Base-by-base conservation (phyloP, 306 rosid genomes). In the Lathyrus aphaca region DNA sequence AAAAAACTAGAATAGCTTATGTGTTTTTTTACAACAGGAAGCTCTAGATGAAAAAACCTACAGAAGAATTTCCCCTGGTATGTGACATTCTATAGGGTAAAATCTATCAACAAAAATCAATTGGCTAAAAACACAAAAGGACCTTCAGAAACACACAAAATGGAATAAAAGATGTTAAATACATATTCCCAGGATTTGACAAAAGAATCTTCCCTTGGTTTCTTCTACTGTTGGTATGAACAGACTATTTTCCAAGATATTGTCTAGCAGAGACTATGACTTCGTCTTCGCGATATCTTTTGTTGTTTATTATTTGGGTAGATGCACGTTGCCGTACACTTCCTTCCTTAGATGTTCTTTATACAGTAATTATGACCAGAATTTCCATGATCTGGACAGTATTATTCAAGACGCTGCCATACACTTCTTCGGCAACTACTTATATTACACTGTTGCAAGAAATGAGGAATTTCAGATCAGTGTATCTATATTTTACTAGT, bases 21-120 rank as follows among this genome's bases (percentile, higher is more conserved):
- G 15, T 53, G 63, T 74, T 75, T 71, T 71, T 82, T 82, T 82
- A 82, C 81, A 78, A 82, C 83, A 61, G 45, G 40, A 82, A 74
- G 58, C 65, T 69, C 72, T 45, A 70, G 49, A 39, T 15, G 32
- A 53, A 39, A 72, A 45, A 68, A 56, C 17, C 73, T 68, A 64
- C 56, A 21, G 14, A 61, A 67, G 42, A 60, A 59, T 74, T 82
- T 66, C 30, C 75, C 67, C 64, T 17, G 61, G 62, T 60, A 78
- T 43, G 53, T 60, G 62, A 71, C 75, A 54, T 61, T 44, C 77
- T 73, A 69, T 55, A 13, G 25, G 60, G 15, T 66, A 60, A 14
- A 54, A 75, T 50, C 73, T 82, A 67, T 71, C 69, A 49, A 79
- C 71, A 79, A 78, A 68, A 74, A 66, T 39, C 76, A 71, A 53